Evolutionary conservation across 768 basidiomycete genomes (phyloP).

Genomic region (Tylopilus cervinicoccineus): DNA sequence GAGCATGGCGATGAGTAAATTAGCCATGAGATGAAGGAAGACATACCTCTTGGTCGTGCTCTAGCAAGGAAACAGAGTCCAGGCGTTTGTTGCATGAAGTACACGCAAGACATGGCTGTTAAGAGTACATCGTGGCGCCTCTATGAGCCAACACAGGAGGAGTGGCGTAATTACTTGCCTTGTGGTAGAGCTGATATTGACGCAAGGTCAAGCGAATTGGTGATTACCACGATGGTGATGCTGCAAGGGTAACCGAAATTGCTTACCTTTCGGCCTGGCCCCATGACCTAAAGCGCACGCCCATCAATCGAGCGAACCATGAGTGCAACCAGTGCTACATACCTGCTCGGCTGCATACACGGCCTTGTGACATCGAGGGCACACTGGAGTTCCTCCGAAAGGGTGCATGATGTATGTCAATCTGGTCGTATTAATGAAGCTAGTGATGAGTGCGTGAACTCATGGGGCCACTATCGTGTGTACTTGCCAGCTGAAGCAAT

Average conservation of each 20-base stretch:
- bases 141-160: constrained; percentile 1
- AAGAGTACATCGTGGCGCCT: not conserved
- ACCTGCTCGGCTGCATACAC: constrained; percentile 93
- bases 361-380: constrained; percentile 68
- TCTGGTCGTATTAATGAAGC: constrained; percentile 1
- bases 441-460: constrained; percentile 3
- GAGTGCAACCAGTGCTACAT: constrained; percentile 12
- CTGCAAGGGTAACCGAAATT: constrained; percentile 1
- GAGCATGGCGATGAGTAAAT: constrained; percentile 2
- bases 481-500: constrained; percentile 12
- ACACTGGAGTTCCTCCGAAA: constrained; percentile 66
- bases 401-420: constrained; percentile 50
- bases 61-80: constrained; percentile 71
- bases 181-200: constrained; percentile 65
- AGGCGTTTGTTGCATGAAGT: constrained; percentile 72
- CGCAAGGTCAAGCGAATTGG: not conserved
- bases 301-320: constrained; percentile 1
- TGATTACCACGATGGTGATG: constrained; percentile 4
- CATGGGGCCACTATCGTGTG: not conserved
- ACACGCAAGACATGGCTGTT: constrained; percentile 79
- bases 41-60: constrained; percentile 78
- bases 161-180: constrained; percentile 39
- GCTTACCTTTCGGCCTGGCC: constrained; percentile 82
- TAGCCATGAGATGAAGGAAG: not conserved
- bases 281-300: constrained; percentile 55